Conservation (phyloP, 768 basidiomycete genomes). For the Suillus plorans region DNA sequence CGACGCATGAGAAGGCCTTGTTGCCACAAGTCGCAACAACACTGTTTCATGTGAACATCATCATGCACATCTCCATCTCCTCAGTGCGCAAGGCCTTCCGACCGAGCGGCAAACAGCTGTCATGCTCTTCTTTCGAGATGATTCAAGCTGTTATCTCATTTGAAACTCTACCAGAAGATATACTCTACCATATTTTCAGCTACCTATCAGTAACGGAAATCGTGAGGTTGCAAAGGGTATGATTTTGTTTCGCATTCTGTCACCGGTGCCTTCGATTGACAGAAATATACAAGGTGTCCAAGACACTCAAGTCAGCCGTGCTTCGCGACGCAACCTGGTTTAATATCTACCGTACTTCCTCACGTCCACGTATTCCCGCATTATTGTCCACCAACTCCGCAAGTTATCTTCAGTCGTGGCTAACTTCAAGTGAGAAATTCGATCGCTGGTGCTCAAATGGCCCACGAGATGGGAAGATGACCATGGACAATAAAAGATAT, state of each 20-base stretch:
- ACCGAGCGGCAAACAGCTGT: background rate
- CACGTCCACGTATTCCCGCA: slow-evolving; percentile 1
- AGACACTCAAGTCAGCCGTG: background rate
- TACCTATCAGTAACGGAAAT: background rate
- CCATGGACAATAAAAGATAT: background rate
- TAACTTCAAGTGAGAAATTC: slow-evolving; percentile 5
- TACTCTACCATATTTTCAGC: background rate
- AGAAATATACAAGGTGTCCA: background rate
- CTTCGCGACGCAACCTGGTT: slow-evolving; percentile 1
- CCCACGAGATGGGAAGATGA: background rate
- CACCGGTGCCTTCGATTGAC: background rate
- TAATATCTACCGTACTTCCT: background rate
- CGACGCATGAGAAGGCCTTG: background rate
- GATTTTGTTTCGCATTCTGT: background rate
- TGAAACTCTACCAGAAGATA: background rate
- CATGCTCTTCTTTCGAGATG: slow-evolving; percentile 5
- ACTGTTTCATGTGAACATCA: slow-evolving; percentile 4
- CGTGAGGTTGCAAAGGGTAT: slow-evolving; percentile 2
- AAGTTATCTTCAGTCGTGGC: slow-evolving; percentile 2
- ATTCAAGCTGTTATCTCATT: slow-evolving; percentile 5
- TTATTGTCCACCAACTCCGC: background rate
- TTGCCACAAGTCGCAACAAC: background rate
- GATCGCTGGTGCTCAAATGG: slow-evolving; percentile 6
- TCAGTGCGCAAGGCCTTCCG: slow-evolving; percentile 5
- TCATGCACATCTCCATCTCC: slow-evolving; percentile 5